Percentiles rank a stretch among this genome's conserved stretches.
phyloP scores from a whole-genome alignment of 164 flowering plant species.

The Euptelea pleiosperma region DNA sequence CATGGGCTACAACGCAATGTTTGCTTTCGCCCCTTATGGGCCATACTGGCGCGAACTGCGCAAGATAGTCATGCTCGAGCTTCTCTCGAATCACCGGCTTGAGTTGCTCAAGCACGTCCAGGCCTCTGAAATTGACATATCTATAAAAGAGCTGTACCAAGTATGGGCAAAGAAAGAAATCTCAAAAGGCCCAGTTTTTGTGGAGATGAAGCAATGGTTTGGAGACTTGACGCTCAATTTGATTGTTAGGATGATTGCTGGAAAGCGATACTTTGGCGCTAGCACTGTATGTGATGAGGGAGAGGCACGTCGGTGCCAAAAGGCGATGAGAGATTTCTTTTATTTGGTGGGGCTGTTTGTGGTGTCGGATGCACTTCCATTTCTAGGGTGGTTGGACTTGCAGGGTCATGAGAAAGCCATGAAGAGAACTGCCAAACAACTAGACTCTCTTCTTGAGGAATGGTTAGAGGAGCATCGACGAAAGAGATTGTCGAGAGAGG shows the following conservation, averaged over 20 bases:
- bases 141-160: constrained; percentile 10
- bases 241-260: not conserved
- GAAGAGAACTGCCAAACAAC: constrained; percentile 5
- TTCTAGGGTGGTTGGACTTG: too few species aligned
- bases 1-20: constrained; percentile 9
- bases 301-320: too few species aligned
- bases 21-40: constrained; percentile 22
- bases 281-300: not conserved
- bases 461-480: constrained; percentile 11
- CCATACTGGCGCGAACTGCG: constrained; percentile 20
- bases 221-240: not conserved
- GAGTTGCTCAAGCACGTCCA: too few species aligned
- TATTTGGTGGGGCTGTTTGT: too few species aligned
- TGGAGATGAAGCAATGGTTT: constrained; percentile 11
- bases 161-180: constrained; percentile 9
- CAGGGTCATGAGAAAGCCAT: too few species aligned
- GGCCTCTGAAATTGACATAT: not conserved
- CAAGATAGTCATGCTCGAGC: constrained; percentile 13
- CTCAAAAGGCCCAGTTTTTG: not conserved
- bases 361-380: too few species aligned
- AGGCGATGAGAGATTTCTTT: not conserved
- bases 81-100: too few species aligned
- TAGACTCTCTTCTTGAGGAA: not conserved
- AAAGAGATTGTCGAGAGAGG: not conserved
- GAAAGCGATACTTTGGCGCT: constrained; percentile 10